Evolutionary conservation across 2,329 filamentous ascomycete genomes (phyloP), one percentile per base, ranked within the genome.

Genomic region (Pseudopithomyces chartarum): DNA sequence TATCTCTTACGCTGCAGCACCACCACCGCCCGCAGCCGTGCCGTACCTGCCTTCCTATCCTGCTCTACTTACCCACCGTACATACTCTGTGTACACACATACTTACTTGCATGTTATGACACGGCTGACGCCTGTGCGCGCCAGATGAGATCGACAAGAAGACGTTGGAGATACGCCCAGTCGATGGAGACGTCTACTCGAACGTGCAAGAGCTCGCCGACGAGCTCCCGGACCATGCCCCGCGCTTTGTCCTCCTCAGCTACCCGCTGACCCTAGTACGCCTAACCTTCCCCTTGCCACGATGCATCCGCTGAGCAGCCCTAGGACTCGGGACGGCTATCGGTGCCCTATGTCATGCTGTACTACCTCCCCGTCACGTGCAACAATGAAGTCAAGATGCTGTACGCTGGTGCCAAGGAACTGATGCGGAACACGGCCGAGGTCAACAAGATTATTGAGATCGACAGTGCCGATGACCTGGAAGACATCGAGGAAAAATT

Each of bases 391-490:
- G 81, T 90, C 71, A 87, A 91, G 65, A 98, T 98, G 95, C 81
- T 95, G 73, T 99, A 98, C 75, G 95, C 95, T 29, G 90, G 93
- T 38, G 95, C 95, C 42, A 97, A 97, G 78, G 95, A 99, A 80
- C 79, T 98, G 75, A 92, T 98, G 89, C 87, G 93, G 62, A 96
- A 91, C 72, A 96, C 91, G 53, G 91, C 91, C 57, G 92, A 97
- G 79, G 93, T 92, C n/a, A 89, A 90, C 52, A 87, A 86, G 65
- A 89, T 98, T 23, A 85, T 99, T 60, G 94, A 98, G 76, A 87
- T 98, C 47, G 87, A 90, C 65, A 87, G 85, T 19, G 84, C 85
- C 3, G 92, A 96, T 53, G 94, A 97, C 53, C 73, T 98, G 65
- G 87, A 90, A 63, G 87, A 89, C n/a, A 87, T 98, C 60, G 90